Conservation (phyloP, 257 asterid species). For the Solanum clarkiae region DNA sequence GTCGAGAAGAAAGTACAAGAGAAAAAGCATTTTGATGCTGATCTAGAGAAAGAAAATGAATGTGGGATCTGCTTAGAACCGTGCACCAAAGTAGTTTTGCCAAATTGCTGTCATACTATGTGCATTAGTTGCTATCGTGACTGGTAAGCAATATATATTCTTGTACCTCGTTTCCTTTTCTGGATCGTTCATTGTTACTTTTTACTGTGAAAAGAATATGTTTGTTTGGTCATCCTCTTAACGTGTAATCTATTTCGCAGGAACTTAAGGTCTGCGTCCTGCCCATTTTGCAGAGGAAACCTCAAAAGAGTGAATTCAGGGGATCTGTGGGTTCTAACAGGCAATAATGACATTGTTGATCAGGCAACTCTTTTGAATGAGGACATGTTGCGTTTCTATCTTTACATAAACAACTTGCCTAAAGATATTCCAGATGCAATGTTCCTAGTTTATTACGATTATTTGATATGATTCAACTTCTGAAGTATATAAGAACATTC, state of each 20-base stretch:
- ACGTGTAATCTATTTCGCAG: slow-evolving; percentile 4
- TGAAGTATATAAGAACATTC: neutral
- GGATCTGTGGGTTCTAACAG: slow-evolving; percentile 52
- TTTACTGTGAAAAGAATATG: neutral
- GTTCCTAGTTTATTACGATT: slow-evolving; percentile 41
- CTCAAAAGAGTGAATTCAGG: slow-evolving; percentile 44
- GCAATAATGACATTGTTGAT: slow-evolving; percentile 36
- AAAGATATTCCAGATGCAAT: slow-evolving; percentile 46
- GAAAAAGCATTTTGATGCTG: slow-evolving; percentile 10
- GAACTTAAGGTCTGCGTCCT: slow-evolving; percentile 47
- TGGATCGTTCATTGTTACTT: neutral
- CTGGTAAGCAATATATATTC: slow-evolving; percentile 24
- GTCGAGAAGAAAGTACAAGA: slow-evolving; percentile 11
- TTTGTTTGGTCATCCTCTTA: neutral
- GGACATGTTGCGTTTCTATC: slow-evolving; percentile 33
- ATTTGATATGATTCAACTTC: slow-evolving; percentile 21
- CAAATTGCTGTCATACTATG: slow-evolving; percentile 89
- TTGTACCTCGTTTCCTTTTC: neutral
- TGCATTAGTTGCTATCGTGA: slow-evolving; percentile 83
- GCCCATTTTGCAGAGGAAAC: slow-evolving; percentile 63
- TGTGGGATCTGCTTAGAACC: slow-evolving; percentile 82
- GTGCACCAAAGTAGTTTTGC: slow-evolving; percentile 77
- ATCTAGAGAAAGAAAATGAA: slow-evolving; percentile 52
- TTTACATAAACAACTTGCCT: slow-evolving; percentile 44
- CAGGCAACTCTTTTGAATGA: slow-evolving; percentile 36